phyloP scores from a whole-genome alignment of 139 green algal species.

The Yamagishiella unicocca region DNA sequence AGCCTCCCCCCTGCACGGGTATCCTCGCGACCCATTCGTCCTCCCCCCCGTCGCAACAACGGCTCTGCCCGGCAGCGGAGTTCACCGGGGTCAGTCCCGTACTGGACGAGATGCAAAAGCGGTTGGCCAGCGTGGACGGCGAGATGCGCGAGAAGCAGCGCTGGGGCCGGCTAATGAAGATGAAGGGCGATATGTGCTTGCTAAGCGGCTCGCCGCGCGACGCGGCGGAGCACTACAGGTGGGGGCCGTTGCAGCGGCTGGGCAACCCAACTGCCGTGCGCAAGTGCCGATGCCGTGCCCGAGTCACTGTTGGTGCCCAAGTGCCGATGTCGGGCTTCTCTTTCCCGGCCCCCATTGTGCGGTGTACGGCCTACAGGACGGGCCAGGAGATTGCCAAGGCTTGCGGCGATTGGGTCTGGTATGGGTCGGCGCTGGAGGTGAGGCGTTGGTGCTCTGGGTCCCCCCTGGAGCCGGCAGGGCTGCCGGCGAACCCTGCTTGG shows the following conservation, averaged over 20 bases:
- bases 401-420: constrained; percentile 59
- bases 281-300: too few species aligned
- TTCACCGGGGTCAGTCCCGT: constrained; percentile 59
- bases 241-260: not conserved
- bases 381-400: constrained; percentile 48
- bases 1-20: too few species aligned
- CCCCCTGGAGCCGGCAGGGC: too few species aligned
- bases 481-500: too few species aligned
- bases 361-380: constrained; percentile 17
- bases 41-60: too few species aligned
- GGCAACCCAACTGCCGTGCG: too few species aligned
- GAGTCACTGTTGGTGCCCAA: too few species aligned
- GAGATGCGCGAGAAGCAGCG: constrained; percentile 71
- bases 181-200: constrained; percentile 86
- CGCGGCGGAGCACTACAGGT: constrained; percentile 72
- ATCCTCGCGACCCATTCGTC: too few species aligned
- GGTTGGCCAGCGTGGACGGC: constrained; percentile 27
- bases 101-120: constrained; percentile 66
- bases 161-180: constrained; percentile 86
- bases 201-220: constrained; percentile 84
- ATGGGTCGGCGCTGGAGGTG: constrained; percentile 34
- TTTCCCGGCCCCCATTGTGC: not conserved
- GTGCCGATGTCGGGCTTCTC: too few species aligned
- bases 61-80: constrained; percentile 38
- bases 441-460: too few species aligned